Evolutionary conservation across 768 basidiomycete genomes (phyloP).

Genomic region (Asterophora parasitica): DNA sequence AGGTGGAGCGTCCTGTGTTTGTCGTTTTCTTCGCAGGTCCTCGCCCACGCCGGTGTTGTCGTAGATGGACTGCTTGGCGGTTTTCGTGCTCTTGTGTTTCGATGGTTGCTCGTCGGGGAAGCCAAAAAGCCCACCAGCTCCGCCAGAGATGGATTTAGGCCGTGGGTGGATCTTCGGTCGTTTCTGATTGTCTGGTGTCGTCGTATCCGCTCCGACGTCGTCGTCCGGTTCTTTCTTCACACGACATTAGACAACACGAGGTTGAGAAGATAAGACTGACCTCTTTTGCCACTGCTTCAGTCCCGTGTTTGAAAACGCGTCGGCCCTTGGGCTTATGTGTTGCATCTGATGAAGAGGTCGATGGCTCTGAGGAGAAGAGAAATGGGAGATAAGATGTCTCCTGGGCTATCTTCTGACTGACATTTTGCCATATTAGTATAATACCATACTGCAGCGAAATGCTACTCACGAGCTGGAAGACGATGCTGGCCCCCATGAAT

Average conservation of each 20-base stretch:
- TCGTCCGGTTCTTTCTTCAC: slow-evolving; percentile 15
- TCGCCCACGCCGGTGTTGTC: slow-evolving; percentile 44
- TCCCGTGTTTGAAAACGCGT: slow-evolving; percentile 48
- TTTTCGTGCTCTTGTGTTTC: slow-evolving; percentile 29
- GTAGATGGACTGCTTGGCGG: slow-evolving; percentile 42
- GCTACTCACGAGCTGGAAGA: slow-evolving; percentile 18
- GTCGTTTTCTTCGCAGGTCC: slow-evolving; percentile 35
- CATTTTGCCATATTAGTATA: neutral
- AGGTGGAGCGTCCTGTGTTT: neutral
- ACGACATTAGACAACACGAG: slow-evolving; percentile 14
- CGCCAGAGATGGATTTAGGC: slow-evolving; percentile 22
- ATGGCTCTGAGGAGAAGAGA: slow-evolving; percentile 40
- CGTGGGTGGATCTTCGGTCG: slow-evolving; percentile 15
- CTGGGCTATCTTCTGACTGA: slow-evolving; percentile 35
- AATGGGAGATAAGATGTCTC: slow-evolving; percentile 67
- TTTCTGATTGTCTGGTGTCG: slow-evolving; percentile 4
- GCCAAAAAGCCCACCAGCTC: slow-evolving; percentile 19
- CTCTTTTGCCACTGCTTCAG: slow-evolving; percentile 32
- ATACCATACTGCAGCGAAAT: slow-evolving; percentile 1
- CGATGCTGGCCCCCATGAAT: slow-evolving; percentile 42
- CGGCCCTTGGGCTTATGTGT: slow-evolving; percentile 38
- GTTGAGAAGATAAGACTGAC: slow-evolving; percentile 12
- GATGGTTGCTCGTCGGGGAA: slow-evolving; percentile 18
- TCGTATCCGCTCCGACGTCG: slow-evolving; percentile 5
- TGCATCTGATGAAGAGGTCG: slow-evolving; percentile 18